phyloP scores from a whole-genome alignment of 2,329 filamentous ascomycete species.

The Talaromyces sp. region DNA sequence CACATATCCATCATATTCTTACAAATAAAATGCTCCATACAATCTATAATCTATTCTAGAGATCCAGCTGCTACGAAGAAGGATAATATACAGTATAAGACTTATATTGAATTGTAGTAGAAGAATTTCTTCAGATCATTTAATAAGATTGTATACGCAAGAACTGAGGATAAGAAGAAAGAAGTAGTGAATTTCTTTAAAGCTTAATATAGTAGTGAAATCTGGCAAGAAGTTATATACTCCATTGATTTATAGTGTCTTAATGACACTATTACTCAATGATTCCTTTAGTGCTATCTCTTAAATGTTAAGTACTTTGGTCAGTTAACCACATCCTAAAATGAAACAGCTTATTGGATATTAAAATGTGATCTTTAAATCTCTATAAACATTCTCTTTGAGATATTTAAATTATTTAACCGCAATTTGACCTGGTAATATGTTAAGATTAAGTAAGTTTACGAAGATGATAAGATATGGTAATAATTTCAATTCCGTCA shows the following conservation, averaged over 20 bases:
- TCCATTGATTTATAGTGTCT: background rate
- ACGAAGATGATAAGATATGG: background rate
- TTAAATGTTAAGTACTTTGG: background rate
- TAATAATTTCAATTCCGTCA: background rate
- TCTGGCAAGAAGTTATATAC: background rate
- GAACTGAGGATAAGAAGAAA: background rate
- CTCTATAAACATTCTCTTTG: slow-evolving; percentile 1
- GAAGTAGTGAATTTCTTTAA: slow-evolving; percentile 2
- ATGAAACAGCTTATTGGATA: background rate
- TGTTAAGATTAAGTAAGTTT: background rate
- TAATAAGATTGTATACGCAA: too few relatives aligned
- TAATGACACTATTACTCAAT: background rate
- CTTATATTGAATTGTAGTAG: background rate
- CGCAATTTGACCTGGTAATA: background rate
- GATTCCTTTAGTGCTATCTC: background rate
- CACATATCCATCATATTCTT: background rate
- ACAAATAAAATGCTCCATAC: background rate
- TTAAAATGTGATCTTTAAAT: slow-evolving; percentile 5
- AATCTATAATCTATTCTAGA: background rate
- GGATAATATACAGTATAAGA: background rate
- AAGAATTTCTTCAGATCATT: background rate
- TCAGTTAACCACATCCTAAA: background rate
- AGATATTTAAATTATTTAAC: background rate
- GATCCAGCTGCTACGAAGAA: background rate
- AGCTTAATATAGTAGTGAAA: slow-evolving; percentile 1